These are phyloP conservation scores for Aspergillus novoparasiticus DNA, from an alignment of 2,329 filamentous ascomycete genomes.

Conservation along the genomic window DNA sequence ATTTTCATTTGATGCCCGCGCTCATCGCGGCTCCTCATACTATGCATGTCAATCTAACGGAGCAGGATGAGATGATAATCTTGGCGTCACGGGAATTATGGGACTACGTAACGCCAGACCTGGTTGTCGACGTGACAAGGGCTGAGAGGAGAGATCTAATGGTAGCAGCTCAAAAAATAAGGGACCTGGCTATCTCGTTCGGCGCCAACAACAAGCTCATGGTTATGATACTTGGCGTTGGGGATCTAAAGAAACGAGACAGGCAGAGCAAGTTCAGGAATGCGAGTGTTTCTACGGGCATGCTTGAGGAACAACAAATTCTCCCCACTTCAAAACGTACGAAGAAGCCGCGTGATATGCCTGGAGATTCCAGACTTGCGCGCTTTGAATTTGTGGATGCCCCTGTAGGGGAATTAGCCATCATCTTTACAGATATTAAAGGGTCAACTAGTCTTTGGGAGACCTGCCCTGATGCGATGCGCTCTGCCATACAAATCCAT, in stretches of 20 bases:
- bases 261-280: slow-evolving; percentile 69
- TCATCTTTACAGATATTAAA: slow-evolving; percentile 99
- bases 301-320: slow-evolving; percentile 62
- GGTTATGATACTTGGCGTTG: slow-evolving; percentile 97
- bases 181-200: slow-evolving; percentile 93
- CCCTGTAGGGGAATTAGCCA: slow-evolving; percentile 84
- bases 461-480: slow-evolving; percentile 91
- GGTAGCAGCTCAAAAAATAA: slow-evolving; percentile 90
- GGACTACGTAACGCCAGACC: slow-evolving; percentile 87
- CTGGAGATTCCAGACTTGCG: slow-evolving; percentile 83
- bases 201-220: slow-evolving; percentile 94
- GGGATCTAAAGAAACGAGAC: slow-evolving; percentile 84
- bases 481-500: slow-evolving; percentile 94
- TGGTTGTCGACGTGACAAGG: slow-evolving; percentile 88
- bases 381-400: slow-evolving; percentile 90
- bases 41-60: slow-evolving; percentile 73
- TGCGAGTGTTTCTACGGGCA: slow-evolving; percentile 82
- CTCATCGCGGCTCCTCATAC: slow-evolving; percentile 90
- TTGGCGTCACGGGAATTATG: slow-evolving; percentile 91
- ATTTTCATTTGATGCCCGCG: slow-evolving; percentile 87
- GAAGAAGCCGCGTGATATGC: slow-evolving; percentile 59
- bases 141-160: slow-evolving; percentile 88
- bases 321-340: slow-evolving; percentile 65
- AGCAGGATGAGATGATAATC: slow-evolving; percentile 91
- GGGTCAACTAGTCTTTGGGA: slow-evolving; percentile 97